These are phyloP conservation scores for Dioscorea zingiberensis DNA, from an alignment of 106 monocot genomes.

Conservation along the genomic window DNA sequence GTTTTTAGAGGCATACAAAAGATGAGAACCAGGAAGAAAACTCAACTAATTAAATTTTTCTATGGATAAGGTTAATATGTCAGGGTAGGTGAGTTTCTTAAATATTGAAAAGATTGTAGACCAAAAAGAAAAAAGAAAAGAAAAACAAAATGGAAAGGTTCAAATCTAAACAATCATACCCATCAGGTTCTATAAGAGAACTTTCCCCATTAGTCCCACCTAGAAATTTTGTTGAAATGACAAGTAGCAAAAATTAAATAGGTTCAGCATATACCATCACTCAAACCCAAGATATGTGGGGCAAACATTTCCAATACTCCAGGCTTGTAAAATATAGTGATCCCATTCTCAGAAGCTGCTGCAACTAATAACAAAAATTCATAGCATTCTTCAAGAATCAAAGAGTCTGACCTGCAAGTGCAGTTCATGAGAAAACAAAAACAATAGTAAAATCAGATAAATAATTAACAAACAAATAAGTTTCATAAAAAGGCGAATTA, in stretches of 20 bases:
- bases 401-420: constrained; percentile 45
- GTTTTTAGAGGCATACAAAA: no score
- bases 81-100: no score
- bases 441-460: neutral
- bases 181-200: no score
- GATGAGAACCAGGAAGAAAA: no score
- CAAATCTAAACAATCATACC: no score
- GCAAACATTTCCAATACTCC: constrained; percentile 60
- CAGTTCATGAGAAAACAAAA: neutral
- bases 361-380: constrained; percentile 64
- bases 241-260: no score
- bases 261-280: constrained; percentile 48
- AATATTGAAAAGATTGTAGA: neutral
- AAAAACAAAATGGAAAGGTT: neutral
- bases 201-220: no score
- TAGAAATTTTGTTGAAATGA: no score
- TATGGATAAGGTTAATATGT: no score
- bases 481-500: neutral
- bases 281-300: constrained; percentile 39
- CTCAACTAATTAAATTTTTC: no score
- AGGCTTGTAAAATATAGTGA: constrained; percentile 51
- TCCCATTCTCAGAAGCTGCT: constrained; percentile 52
- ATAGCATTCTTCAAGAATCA: constrained; percentile 82
- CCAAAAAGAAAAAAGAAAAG: neutral
- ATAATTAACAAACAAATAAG: neutral